Evolutionary conservation across 2,329 filamentous ascomycete genomes (phyloP).

Genomic region (Pseudogymnoascus sp.): DNA sequence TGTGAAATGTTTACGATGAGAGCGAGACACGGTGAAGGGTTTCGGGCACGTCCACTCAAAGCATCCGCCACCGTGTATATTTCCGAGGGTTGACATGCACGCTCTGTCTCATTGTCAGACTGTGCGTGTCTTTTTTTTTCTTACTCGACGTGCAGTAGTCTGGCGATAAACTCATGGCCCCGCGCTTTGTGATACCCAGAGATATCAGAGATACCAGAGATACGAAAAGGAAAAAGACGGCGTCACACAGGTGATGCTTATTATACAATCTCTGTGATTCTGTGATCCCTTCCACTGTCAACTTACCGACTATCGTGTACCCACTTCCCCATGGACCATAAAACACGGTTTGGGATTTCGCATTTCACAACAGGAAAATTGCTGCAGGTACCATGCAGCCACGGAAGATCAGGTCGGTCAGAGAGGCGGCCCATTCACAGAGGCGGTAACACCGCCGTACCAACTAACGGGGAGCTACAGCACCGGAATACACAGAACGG

Average conservation of each 20-base stretch:
- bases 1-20: conserved; percentile 6
- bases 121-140: neutral
- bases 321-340: conserved; percentile 6
- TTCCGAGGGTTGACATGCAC: neutral
- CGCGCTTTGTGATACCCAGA: neutral
- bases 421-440: conserved; percentile 1
- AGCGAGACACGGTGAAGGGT: conserved; percentile 1
- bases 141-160: neutral
- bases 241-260: neutral
- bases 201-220: neutral
- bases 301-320: neutral
- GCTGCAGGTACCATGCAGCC: conserved; percentile 8
- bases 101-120: neutral
- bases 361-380: neutral
- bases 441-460: conserved; percentile 7
- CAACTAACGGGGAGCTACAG: conserved; percentile 5
- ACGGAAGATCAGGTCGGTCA: conserved; percentile 7
- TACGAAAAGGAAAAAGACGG: neutral
- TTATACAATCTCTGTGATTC: conserved; percentile 1
- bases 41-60: neutral
- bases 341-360: conserved; percentile 7
- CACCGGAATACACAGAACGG: neutral
- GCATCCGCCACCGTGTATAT: neutral
- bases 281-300: conserved; percentile 1
- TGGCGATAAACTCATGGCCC: neutral